Conservation (phyloP, 164 flowering plant genomes). For the Cinnamomum chago region DNA sequence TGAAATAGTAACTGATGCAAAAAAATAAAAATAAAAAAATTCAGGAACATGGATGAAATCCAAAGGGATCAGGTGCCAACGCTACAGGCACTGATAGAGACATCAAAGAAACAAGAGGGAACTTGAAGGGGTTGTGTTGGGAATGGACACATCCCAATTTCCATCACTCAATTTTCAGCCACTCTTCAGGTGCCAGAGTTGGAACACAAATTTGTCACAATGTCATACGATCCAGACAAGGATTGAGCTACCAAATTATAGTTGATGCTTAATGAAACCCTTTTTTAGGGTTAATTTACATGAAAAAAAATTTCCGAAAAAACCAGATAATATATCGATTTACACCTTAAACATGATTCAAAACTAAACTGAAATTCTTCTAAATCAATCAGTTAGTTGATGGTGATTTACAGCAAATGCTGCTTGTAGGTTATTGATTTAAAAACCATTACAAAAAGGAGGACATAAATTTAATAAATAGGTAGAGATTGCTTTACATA, state of each 20-base stretch:
- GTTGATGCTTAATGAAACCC: no score
- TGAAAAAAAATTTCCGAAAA: no score
- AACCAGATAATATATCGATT: neutral
- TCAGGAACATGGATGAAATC: no score
- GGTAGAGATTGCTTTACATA: slow-evolving; percentile 32
- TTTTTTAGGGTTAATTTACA: no score
- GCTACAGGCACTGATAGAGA: neutral
- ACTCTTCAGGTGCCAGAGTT: neutral
- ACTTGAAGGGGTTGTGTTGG: neutral
- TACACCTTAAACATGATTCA: no score
- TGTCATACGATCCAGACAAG: neutral
- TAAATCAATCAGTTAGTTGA: no score
- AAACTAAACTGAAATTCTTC: no score
- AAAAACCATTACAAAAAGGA: no score
- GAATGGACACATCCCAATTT: neutral
- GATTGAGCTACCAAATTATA: neutral
- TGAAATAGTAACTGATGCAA: no score
- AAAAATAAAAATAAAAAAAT: no score
- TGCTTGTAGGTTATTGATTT: neutral
- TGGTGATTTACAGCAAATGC: neutral
- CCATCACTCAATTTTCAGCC: neutral
- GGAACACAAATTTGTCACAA: neutral
- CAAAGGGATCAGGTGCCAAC: neutral
- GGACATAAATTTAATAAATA: no score
- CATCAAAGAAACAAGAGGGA: neutral